These are phyloP conservation scores for Penicillium sp. DNA, from an alignment of 2,329 filamentous ascomycete species.

Conservation along the genomic window DNA sequence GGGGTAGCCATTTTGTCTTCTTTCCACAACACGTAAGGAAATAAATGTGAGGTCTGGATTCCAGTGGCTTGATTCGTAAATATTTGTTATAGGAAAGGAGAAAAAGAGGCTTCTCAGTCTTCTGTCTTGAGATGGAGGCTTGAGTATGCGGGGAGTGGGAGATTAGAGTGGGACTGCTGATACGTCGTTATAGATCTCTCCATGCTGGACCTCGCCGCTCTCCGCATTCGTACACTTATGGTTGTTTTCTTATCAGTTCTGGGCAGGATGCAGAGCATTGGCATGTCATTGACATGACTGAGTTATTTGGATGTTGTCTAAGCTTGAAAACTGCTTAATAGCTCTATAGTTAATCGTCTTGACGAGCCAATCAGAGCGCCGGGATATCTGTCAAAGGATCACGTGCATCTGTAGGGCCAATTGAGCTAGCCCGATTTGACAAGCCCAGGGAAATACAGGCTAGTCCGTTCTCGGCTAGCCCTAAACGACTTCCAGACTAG, in stretches of 20 bases:
- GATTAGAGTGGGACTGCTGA: conserved; percentile 1
- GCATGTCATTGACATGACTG: neutral
- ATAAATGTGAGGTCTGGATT: conserved; percentile 10
- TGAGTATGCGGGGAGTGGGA: neutral
- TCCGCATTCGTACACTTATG: conserved; percentile 3
- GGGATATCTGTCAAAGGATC: neutral
- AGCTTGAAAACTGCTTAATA: neutral
- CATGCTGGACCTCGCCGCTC: conserved; percentile 2
- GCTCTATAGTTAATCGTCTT: too few relatives aligned
- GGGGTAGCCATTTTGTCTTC: conserved; percentile 15
- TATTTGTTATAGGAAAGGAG: neutral
- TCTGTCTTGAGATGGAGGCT: neutral
- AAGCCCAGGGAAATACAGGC: neutral
- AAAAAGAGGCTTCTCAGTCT: neutral
- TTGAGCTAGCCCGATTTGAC: neutral
- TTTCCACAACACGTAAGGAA: neutral
- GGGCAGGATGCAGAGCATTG: neutral
- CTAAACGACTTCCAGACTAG: neutral
- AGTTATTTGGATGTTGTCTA: neutral
- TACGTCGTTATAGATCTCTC: neutral
- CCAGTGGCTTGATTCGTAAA: neutral
- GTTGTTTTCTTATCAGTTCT: neutral
- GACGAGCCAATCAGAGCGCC: neutral
- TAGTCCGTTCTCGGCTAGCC: neutral
- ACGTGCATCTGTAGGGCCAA: neutral